Evolutionary conservation across 116 monocot species (phyloP).

Genomic region (Zostera marina): DNA sequence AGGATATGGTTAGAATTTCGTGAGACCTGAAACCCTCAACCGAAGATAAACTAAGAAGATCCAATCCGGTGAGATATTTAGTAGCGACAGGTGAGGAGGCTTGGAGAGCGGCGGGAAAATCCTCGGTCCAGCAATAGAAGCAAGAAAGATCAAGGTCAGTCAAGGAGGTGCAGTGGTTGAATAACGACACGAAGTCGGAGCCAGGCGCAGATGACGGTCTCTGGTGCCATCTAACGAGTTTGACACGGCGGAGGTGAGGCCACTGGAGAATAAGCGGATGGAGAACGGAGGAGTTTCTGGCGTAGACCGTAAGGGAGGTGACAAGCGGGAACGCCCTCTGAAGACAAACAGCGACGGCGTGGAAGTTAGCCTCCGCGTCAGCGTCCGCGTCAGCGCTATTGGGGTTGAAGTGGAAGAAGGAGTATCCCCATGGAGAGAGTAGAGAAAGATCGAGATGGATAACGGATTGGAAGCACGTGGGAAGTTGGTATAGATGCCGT

Average conservation of each 20-base stretch:
- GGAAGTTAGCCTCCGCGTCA: neutral
- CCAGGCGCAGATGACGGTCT: slow-evolving; percentile 39
- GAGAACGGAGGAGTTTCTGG: slow-evolving; percentile 31
- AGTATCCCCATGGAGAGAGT: slow-evolving; percentile 84
- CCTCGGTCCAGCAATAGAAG: slow-evolving; percentile 97
- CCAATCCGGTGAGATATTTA: slow-evolving; percentile 29
- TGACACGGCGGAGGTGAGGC: slow-evolving; percentile 21
- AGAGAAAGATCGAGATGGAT: slow-evolving; percentile 65
- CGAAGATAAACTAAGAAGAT: slow-evolving; percentile 35
- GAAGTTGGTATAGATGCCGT: slow-evolving; percentile 39
- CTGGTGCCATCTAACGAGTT: slow-evolving; percentile 86
- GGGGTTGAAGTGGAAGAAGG: slow-evolving; percentile 10
- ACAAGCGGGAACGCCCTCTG: slow-evolving; percentile 46
- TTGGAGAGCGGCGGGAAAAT: slow-evolving; percentile 42
- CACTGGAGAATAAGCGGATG: slow-evolving; percentile 21
- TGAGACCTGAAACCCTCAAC: slow-evolving; percentile 48
- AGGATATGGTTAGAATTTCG: slow-evolving; percentile 32
- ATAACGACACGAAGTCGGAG: slow-evolving; percentile 35
- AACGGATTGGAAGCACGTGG: slow-evolving; percentile 53
- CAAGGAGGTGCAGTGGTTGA: slow-evolving; percentile 27
- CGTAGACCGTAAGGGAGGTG: slow-evolving; percentile 37
- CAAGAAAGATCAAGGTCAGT: slow-evolving; percentile 48
- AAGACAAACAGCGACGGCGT: slow-evolving; percentile 9
- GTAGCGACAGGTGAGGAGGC: slow-evolving; percentile 14
- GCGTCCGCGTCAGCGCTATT: neutral